These are phyloP conservation scores for Rosa chinensis DNA, from an alignment of 306 rosid species.

Conservation along the genomic window DNA sequence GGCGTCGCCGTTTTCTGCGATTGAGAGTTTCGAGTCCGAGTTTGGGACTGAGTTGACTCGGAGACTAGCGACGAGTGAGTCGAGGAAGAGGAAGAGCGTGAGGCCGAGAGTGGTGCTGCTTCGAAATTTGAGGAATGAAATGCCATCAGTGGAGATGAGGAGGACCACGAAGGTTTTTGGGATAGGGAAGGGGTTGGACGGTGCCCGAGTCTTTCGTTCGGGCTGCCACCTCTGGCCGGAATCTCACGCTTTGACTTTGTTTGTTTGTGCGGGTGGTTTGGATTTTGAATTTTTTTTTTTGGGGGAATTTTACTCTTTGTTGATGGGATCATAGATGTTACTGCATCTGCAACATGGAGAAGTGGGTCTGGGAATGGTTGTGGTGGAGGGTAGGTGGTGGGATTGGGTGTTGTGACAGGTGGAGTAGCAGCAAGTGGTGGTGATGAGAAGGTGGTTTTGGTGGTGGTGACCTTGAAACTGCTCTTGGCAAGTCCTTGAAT, in stretches of 20 bases:
- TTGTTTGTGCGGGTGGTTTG: no score
- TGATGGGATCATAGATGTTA: no score
- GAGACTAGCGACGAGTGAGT: conserved; percentile 13
- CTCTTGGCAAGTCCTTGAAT: no score
- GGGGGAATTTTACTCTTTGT: no score
- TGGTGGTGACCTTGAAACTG: no score
- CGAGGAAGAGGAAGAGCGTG: not conserved
- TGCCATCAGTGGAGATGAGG: conserved; percentile 80
- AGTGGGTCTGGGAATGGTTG: no score
- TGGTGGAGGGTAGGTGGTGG: no score
- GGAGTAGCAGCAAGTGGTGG: no score
- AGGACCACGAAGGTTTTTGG: conserved; percentile 73
- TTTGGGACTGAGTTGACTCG: conserved; percentile 36
- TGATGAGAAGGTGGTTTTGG: no score
- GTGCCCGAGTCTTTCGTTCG: conserved; percentile 61
- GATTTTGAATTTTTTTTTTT: no score
- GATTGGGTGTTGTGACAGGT: no score
- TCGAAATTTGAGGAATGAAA: conserved; percentile 43
- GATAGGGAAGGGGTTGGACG: conserved; percentile 51
- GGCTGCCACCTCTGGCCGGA: conserved; percentile 69
- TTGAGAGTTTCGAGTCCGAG: conserved; percentile 6
- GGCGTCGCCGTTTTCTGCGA: not conserved
- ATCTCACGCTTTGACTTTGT: not conserved
- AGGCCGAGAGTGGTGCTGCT: conserved; percentile 24
- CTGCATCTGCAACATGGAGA: no score